Base-by-base conservation (phyloP, 2,329 filamentous ascomycete genomes). In the Fusarium pseudograminearum region DNA sequence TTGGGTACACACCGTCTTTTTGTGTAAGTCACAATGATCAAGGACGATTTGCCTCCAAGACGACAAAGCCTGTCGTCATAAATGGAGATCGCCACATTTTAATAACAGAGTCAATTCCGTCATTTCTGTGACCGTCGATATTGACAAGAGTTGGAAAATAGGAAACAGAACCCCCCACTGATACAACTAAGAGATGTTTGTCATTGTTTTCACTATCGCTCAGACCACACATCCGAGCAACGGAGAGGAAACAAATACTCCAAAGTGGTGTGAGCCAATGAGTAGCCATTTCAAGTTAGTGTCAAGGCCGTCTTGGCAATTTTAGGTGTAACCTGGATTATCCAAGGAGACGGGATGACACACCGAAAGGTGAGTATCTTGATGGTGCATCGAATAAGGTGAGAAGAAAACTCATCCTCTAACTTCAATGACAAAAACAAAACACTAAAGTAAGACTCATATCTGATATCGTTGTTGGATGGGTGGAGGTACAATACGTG, bases 221-320 rank as follows among this genome's bases (percentile, higher is more conserved):
- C 24, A 56, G 57, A 33, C 53, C 52, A 56, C 36, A 44, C 53
- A 56, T 52, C n/a, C 48, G 46, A 33, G 40, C 58, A 70, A 52
- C 42, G 28, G 66, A 53, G 47, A 55, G 50, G 45, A 44, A 57
- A 72, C 54, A 28, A 40, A 28, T 60, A 44, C 42, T 61, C 22
- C 15, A 55, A 42, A 55, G 63, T 72, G 62, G 70, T 73, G 65
- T 63, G 64, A 33, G 31, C 48, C 30, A 59, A 52, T 50, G 30
- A 36, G 65, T 67, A 66, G 62, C 59, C 57, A 61, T 58, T 61
- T 34, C 44, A 51, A 69, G 54, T 44, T 62, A 62, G 61, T 59
- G 63, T 67, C 57, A 58, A 71, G 46, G 65, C 61, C 58, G 56
- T 65, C 70, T 74, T 73, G 69, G 68, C 63, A 67, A 69, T 72